Base-by-base conservation (phyloP, 2,329 filamentous ascomycete genomes). In the Penicillium paneum region DNA sequence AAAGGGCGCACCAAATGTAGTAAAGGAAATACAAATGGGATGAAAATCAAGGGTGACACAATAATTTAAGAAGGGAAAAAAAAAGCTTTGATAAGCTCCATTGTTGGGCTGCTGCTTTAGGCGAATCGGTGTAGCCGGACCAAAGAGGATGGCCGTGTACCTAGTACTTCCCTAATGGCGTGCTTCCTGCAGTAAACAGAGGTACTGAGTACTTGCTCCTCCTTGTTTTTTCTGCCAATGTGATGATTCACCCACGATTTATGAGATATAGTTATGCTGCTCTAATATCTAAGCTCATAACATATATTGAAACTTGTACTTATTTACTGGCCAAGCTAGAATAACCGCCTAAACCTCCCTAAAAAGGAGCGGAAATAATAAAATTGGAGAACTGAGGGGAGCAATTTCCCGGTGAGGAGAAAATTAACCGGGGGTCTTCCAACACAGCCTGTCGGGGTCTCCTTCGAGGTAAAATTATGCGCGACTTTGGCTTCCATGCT, bases 81-180 rank as follows among this genome's bases (percentile, higher is more conserved):
- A 60, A 54, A 43, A 39, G 44, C 48, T 57, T 55, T 56, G 62
- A 62, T 61, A 57, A 62, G 55, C 54, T 44, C 47, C 21, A 52
- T 32, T 19, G 44, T 54, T 44, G 49, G 40, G 42, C 43, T 61
- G 64, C 69, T 71, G 64, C 67, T 71, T 71, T 67, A 61, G 68
- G 69, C 64, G 66, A 67, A 67, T 68, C 69, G 69, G 69, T 71
- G 69, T 71, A 61, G 49, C 59, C 55, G 52, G 57, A 36, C 39
- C 34, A 48, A 34, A 41, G 26, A 26, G 43, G 47, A 49, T 38
- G 19, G 15, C n/a, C 24, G 8, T 21, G 52, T 54, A 53, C 26
- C 49, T 40, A 47, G 49, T 55, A 54, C 54, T 31, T 49, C 12
- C 11, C 39, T 17, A 24, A 54, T 54, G 44, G 53, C 57, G 44